Conservation (phyloP, 176 grass and related monocot species). For the Oryza rufipogon region DNA sequence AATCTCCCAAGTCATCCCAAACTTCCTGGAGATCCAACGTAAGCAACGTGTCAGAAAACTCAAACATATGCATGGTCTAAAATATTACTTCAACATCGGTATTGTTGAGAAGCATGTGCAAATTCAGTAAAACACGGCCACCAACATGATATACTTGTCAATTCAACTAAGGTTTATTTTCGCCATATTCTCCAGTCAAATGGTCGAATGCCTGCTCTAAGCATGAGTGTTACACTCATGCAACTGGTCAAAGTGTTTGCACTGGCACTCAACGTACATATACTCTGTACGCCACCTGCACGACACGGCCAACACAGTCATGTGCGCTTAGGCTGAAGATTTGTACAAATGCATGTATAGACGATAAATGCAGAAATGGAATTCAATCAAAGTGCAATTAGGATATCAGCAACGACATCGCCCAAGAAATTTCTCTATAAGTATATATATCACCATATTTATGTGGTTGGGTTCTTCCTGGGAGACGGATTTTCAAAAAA, state of each 20-base stretch:
- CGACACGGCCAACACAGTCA: neutral
- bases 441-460: no score
- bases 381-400: neutral
- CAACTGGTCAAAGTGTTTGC: slow-evolving; percentile 14
- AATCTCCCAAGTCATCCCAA: slow-evolving; percentile 35
- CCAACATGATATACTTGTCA: neutral
- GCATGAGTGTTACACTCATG: neutral
- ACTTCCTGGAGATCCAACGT: slow-evolving; percentile 40
- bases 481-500: no score
- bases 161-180: neutral
- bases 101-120: slow-evolving; percentile 45
- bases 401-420: no score
- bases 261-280: slow-evolving; percentile 32
- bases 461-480: no score
- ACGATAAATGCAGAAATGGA: neutral
- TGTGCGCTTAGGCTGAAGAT: neutral
- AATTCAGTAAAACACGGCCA: slow-evolving; percentile 38
- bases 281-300: neutral
- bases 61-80: neutral
- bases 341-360: neutral
- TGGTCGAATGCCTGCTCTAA: neutral
- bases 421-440: no score
- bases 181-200: slow-evolving; percentile 3
- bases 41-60: slow-evolving; percentile 18
- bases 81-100: slow-evolving; percentile 7